Percentiles rank a stretch among this genome's conserved stretches.
phyloP scores from a whole-genome alignment of 257 asterid species.

The Nicotiana noctiflora region DNA sequence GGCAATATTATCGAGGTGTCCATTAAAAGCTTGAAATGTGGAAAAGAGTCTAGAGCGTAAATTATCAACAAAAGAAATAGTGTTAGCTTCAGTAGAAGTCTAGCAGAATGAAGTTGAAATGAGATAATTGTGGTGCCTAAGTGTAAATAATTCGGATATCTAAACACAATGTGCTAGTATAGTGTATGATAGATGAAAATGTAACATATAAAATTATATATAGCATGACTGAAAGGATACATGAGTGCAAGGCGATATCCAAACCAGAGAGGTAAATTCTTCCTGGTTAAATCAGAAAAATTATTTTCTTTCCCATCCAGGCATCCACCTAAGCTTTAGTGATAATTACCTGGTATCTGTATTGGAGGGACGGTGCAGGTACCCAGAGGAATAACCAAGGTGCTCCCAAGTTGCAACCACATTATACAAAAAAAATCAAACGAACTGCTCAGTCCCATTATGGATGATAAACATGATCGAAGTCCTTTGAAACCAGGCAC shows the following conservation, averaged over 20 bases:
- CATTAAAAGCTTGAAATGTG: not conserved
- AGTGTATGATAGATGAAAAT: not conserved
- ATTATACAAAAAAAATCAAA: not conserved
- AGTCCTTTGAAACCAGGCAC: not conserved
- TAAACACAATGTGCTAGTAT: not conserved
- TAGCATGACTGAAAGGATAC: not conserved
- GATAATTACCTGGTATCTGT: not conserved
- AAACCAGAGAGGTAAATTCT: not conserved
- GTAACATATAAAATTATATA: not conserved
- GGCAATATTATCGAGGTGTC: not conserved
- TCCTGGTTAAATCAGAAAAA: slow-evolving; percentile 1
- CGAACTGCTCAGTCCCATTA: not conserved
- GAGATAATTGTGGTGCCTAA: not conserved
- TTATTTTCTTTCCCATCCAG: not conserved
- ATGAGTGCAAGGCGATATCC: not conserved
- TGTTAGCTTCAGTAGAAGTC: not conserved
- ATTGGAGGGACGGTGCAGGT: not conserved
- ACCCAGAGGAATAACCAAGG: not conserved
- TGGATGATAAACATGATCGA: not conserved
- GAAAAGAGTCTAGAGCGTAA: not conserved
- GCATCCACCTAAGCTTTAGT: not conserved
- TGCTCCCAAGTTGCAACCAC: not conserved
- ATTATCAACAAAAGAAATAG: not conserved
- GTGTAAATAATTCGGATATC: not conserved
- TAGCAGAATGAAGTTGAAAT: not conserved